Percentiles rank a stretch among this genome's conserved stretches.
These are phyloP conservation scores for Raffaelea ambrosiae DNA, from an alignment of 2,329 filamentous ascomycete species.

Conservation along the genomic window DNA sequence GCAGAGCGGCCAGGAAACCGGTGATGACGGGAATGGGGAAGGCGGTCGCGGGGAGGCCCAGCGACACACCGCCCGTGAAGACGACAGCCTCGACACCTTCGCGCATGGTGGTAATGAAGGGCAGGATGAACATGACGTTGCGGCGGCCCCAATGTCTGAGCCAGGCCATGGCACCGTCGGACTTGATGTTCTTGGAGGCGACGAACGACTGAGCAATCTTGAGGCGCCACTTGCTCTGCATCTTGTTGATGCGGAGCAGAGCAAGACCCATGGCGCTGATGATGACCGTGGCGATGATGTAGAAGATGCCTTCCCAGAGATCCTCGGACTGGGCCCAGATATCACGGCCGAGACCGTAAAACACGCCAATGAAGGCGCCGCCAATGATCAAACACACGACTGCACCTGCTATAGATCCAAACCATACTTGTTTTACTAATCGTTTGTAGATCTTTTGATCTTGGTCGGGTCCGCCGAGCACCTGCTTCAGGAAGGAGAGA, in stretches of 20 bases:
- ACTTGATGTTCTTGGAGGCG: conserved; percentile 25
- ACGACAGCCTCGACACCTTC: conserved; percentile 82
- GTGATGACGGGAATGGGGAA: conserved; percentile 71
- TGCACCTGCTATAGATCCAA: conserved; percentile 50
- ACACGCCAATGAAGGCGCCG: conserved; percentile 57
- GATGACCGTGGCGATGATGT: conserved; percentile 65
- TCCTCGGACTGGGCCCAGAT: conserved; percentile 61
- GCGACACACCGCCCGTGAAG: conserved; percentile 76
- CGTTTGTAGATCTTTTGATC: conserved; percentile 58
- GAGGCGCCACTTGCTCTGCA: conserved; percentile 80
- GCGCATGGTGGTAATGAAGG: conserved; percentile 79
- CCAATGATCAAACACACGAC: conserved; percentile 55
- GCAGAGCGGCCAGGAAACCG: conserved; percentile 57
- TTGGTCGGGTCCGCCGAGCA: conserved; percentile 54
- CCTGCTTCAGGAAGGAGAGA: conserved; percentile 77
- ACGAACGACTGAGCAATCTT: conserved; percentile 69
- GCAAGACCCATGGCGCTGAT: conserved; percentile 76
- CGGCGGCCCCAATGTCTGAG: conserved; percentile 53
- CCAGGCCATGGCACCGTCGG: conserved; percentile 19
- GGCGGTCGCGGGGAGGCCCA: conserved; percentile 63
- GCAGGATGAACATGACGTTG: conserved; percentile 79
- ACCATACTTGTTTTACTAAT: conserved; percentile 63
- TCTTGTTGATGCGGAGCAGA: conserved; percentile 70
- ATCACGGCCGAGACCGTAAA: conserved; percentile 60
- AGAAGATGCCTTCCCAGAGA: conserved; percentile 75